A percentile compares a stretch with the other conserved stretches of the same genome.
These are phyloP conservation scores for Amauroascus niger DNA, from an alignment of 2,329 filamentous ascomycete species.

Conservation along the genomic window DNA sequence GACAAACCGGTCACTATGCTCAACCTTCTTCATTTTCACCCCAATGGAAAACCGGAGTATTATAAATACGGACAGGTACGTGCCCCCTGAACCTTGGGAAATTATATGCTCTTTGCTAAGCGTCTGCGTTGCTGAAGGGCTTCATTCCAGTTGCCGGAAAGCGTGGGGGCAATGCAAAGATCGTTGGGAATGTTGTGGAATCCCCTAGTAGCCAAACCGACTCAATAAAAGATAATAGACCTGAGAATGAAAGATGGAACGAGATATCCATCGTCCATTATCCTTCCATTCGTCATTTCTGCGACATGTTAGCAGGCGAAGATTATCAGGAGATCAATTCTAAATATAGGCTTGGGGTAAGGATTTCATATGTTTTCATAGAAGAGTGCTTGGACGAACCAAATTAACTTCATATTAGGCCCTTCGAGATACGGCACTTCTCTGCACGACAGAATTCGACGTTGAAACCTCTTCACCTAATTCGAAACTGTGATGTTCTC, in stretches of 20 bases:
- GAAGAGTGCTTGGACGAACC: not conserved
- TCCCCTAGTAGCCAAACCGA: slow-evolving; percentile 19
- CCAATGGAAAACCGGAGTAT: slow-evolving; percentile 45
- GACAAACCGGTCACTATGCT: slow-evolving; percentile 50
- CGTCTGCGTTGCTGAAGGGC: slow-evolving; percentile 17
- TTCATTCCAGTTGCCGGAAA: slow-evolving; percentile 40
- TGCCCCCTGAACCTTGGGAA: slow-evolving; percentile 16
- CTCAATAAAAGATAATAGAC: slow-evolving; percentile 20
- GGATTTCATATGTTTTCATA: slow-evolving; percentile 12
- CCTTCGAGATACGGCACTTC: slow-evolving; percentile 44
- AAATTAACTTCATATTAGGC: slow-evolving; percentile 23
- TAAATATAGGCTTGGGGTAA: slow-evolving; percentile 40
- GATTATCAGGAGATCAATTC: slow-evolving; percentile 53
- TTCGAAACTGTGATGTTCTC: slow-evolving; percentile 23
- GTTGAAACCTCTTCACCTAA: slow-evolving; percentile 22
- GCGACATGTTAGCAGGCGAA: slow-evolving; percentile 49
- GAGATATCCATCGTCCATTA: slow-evolving; percentile 58
- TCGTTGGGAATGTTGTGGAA: slow-evolving; percentile 49
- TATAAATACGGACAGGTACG: slow-evolving; percentile 50
- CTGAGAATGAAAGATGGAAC: slow-evolving; percentile 43
- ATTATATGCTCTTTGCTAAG: not conserved
- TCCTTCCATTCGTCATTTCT: slow-evolving; percentile 52
- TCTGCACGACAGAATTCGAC: slow-evolving; percentile 46
- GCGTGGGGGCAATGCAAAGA: slow-evolving; percentile 51
- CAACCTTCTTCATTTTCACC: slow-evolving; percentile 51